These are phyloP conservation scores for Pseudophaeomoniella oleicola DNA, from an alignment of 2,329 filamentous ascomycete species.

Conservation along the genomic window DNA sequence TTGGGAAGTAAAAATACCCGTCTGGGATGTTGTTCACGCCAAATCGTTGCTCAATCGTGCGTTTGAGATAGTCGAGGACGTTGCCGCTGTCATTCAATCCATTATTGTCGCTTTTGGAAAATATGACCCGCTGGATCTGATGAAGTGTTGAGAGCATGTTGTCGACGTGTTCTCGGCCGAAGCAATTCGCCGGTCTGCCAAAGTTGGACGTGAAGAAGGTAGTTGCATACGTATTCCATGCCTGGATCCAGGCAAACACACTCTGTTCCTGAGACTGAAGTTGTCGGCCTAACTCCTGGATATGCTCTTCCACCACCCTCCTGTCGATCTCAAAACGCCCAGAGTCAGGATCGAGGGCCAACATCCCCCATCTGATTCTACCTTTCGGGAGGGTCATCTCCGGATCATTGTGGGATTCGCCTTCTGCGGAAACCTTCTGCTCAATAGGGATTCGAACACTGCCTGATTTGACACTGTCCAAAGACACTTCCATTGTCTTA, in stretches of 20 bases:
- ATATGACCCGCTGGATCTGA: constrained; percentile 31
- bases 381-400: constrained; percentile 34
- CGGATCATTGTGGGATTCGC: constrained; percentile 14
- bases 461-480: constrained; percentile 34
- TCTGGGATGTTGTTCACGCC: constrained; percentile 26
- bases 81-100: constrained; percentile 16
- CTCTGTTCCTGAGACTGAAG: constrained; percentile 26
- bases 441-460: constrained; percentile 28
- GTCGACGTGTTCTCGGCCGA: constrained; percentile 33
- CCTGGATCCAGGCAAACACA: constrained; percentile 38
- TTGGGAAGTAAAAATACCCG: constrained; percentile 32
- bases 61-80: constrained; percentile 36
- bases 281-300: constrained; percentile 24
- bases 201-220: constrained; percentile 39
- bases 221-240: constrained; percentile 38
- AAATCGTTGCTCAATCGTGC: constrained; percentile 35
- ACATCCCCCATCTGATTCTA: constrained; percentile 39
- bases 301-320: constrained; percentile 22
- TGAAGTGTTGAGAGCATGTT: constrained; percentile 31
- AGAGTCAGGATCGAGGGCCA: constrained; percentile 18
- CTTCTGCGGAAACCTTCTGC: constrained; percentile 6
- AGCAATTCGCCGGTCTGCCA: constrained; percentile 33
- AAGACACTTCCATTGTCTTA: constrained; percentile 25
- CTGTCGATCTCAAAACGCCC: constrained; percentile 25
- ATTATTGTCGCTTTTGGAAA: constrained; percentile 17